These are phyloP conservation scores for Russula dissimulans DNA, from an alignment of 768 basidiomycete genomes.

Conservation along the genomic window DNA sequence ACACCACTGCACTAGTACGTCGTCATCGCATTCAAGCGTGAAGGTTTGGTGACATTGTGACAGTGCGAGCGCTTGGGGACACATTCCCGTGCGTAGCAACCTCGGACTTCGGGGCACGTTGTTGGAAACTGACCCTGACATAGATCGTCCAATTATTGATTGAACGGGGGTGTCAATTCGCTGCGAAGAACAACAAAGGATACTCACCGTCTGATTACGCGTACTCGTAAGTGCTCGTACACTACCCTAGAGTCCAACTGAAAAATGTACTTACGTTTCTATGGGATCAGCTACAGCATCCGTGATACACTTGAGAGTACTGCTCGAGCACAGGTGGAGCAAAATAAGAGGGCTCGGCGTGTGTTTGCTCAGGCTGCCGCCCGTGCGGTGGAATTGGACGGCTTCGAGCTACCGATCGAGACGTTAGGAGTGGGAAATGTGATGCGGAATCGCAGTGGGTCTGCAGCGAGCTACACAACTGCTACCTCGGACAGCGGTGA, in stretches of 20 bases:
- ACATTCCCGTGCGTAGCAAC: slow-evolving; percentile 52
- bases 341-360: slow-evolving; percentile 67
- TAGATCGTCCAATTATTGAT: slow-evolving; percentile 81
- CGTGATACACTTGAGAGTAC: slow-evolving; percentile 73
- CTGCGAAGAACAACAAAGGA: slow-evolving; percentile 80
- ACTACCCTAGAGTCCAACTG: slow-evolving; percentile 6
- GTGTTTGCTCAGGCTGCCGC: slow-evolving; percentile 68
- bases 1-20: slow-evolving; percentile 88
- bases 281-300: slow-evolving; percentile 50
- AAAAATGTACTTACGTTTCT: slow-evolving; percentile 15
- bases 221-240: slow-evolving; percentile 53
- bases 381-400: slow-evolving; percentile 53
- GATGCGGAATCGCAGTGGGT: slow-evolving; percentile 20
- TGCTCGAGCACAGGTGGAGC: slow-evolving; percentile 68
- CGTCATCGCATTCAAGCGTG: background rate
- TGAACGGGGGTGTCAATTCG: slow-evolving; percentile 78
- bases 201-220: slow-evolving; percentile 92
- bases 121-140: slow-evolving; percentile 20
- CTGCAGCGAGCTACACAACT: slow-evolving; percentile 25
- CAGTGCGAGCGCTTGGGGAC: slow-evolving; percentile 85
- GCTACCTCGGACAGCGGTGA: slow-evolving; percentile 22
- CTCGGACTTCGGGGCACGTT: background rate
- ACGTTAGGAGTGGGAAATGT: slow-evolving; percentile 38
- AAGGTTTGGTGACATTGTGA: slow-evolving; percentile 8
- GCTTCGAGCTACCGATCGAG: slow-evolving; percentile 31